Conservation (phyloP, 208 protist species). For the Leishmania lainsoni region DNA sequence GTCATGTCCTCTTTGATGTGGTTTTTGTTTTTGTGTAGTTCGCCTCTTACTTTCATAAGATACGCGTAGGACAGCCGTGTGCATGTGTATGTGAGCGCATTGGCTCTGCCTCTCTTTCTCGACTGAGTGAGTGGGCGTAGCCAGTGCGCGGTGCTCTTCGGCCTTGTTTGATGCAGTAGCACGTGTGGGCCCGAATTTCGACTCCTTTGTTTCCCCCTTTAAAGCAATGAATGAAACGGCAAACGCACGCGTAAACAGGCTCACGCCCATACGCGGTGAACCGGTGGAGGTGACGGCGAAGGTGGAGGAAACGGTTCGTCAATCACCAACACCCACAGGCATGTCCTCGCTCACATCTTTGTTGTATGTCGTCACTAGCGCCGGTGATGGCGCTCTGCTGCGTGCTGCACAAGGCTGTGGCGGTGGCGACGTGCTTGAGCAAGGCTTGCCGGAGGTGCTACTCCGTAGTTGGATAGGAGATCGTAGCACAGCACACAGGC, state of each 20-base stretch:
- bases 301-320: background rate
- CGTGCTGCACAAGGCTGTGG: background rate
- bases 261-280: background rate
- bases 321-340: no score
- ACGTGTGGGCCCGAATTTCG: background rate
- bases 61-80: background rate
- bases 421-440: background rate
- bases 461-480: background rate
- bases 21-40: background rate
- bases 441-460: background rate
- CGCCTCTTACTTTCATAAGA: background rate
- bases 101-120: background rate
- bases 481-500: background rate
- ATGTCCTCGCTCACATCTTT: background rate
- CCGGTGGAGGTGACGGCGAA: background rate
- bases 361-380: background rate
- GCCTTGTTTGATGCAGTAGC: background rate
- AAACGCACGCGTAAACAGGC: background rate
- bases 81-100: background rate
- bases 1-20: background rate
- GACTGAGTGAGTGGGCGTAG: background rate
- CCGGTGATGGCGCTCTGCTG: background rate
- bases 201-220: background rate
- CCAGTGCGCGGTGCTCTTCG: background rate
- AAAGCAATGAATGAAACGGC: background rate